Evolutionary conservation across 163 green algal species (phyloP), one percentile per base, ranked within the genome.

Genomic region (Chlamydomonas reinhardtii): DNA sequence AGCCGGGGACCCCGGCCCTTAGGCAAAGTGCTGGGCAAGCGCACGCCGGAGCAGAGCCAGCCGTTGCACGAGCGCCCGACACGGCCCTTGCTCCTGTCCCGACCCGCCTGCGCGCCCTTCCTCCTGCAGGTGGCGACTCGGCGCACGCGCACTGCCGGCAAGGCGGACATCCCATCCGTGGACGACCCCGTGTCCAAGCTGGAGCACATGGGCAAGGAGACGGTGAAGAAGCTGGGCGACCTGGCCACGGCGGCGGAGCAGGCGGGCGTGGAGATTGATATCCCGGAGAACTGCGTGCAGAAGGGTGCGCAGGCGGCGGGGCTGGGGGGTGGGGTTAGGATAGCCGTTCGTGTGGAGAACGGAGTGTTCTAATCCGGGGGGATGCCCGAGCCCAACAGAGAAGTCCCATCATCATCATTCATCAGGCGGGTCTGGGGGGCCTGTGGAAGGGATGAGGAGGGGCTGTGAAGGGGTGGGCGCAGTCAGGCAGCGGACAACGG

Each of bases 161-260:
- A 98, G 90, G 95, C 95, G 74, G 95, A 97, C 35, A 97, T 97
- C 56, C 95, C 94, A 25, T 93, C 90, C 29, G 92, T 97, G 75
- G 95, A 97, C 73, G 96, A 98, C 85, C 94, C 96, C 65, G 92
- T 98, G 15, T 90, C 65, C 77, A 98, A 98, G 91, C 90, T 98
- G 83, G 94, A 98, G 83, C 96, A 98, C 91, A 98, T 98, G 96
- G 96, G 96, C 73, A 96, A 96, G 79, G 96, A 98, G 81, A 98
- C 96, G 14, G 95, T 98, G 39, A 96, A 96, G 86, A 98, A 98
- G 92, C 93, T 98, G 91, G 74, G 89, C 35, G 95, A 98, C 83
- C 90, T 98, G 48, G 78, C 52, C n/a, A 88, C 68, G 15, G 95
- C 96, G 29, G 93, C 93, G 11, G 85, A 87, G 32, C 89, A 93